A percentile compares a stretch with the other conserved stretches of the same genome.
Evolutionary conservation across 176 grass and related monocot genomes (phyloP).

Genomic region (Triticum urartu): DNA sequence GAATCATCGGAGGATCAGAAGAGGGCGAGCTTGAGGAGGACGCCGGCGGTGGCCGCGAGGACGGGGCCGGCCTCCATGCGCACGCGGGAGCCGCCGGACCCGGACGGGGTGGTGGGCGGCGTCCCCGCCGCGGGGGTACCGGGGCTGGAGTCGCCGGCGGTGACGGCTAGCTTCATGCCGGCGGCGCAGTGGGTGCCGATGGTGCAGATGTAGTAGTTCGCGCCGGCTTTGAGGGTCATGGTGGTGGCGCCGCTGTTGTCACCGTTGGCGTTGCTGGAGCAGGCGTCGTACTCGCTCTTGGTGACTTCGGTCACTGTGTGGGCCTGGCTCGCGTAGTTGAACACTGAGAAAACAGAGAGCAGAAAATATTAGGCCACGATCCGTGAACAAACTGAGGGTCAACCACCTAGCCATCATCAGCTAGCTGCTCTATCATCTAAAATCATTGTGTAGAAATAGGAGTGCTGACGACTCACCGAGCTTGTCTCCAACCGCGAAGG

Average conservation of each 20-base stretch:
- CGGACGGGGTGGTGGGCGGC: slow-evolving; percentile 12
- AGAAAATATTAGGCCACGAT: background rate
- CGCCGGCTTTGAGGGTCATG: slow-evolving; percentile 37
- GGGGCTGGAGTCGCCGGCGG: slow-evolving; percentile 33
- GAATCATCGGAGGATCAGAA: slow-evolving; percentile 36
- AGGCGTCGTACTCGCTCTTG: slow-evolving; percentile 48
- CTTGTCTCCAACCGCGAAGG: slow-evolving; percentile 40
- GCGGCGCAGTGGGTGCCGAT: slow-evolving; percentile 39
- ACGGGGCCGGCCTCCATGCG: slow-evolving; percentile 6
- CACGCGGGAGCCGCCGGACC: background rate
- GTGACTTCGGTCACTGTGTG: slow-evolving; percentile 59
- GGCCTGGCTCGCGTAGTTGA: slow-evolving; percentile 30
- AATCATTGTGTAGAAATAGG: too few relatives aligned
- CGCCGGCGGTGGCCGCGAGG: slow-evolving; percentile 5
- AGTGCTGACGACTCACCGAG: slow-evolving; percentile 41
- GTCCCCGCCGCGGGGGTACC: background rate
- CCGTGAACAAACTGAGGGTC: too few relatives aligned
- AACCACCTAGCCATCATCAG: too few relatives aligned
- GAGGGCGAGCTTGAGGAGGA: slow-evolving; percentile 45
- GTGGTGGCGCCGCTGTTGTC: slow-evolving; percentile 30
- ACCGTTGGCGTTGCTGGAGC: slow-evolving; percentile 37
- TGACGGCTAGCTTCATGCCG: slow-evolving; percentile 79
- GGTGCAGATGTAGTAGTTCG: slow-evolving; percentile 73
- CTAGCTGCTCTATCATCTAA: too few relatives aligned
- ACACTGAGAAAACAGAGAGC: slow-evolving; percentile 41